Percentiles rank a stretch among this genome's conserved stretches.
These are phyloP conservation scores for Alternaria novae-zelandiae DNA, from an alignment of 2,329 filamentous ascomycete genomes.

Conservation along the genomic window DNA sequence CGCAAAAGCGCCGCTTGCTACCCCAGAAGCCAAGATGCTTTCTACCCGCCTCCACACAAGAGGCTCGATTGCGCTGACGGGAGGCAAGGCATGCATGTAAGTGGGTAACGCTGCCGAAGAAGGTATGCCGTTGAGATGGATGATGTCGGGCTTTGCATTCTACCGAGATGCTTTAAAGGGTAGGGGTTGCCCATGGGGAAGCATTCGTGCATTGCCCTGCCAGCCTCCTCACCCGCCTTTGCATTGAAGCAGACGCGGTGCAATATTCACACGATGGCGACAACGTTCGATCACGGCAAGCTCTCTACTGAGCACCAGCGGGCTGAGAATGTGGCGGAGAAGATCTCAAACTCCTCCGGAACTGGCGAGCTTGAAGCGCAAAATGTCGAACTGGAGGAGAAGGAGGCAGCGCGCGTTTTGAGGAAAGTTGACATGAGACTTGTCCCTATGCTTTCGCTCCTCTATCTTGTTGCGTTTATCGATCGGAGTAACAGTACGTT, in stretches of 20 bases:
- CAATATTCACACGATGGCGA: constrained; percentile 16
- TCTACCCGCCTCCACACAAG: constrained; percentile 10
- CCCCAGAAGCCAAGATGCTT: constrained; percentile 18
- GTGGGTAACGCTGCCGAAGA: constrained; percentile 10
- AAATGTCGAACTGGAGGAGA: constrained; percentile 30
- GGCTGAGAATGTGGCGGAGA: constrained; percentile 35
- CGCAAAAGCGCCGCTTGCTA: constrained; percentile 21
- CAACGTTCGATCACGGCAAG: constrained; percentile 21
- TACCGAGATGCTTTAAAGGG: constrained; percentile 19
- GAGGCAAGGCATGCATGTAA: not conserved
- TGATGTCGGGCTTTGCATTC: constrained; percentile 16
- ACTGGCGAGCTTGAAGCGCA: constrained; percentile 33
- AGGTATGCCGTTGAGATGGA: constrained; percentile 11
- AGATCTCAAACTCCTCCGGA: constrained; percentile 28
- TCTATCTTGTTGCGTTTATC: constrained; percentile 47
- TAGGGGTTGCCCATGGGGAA: not conserved
- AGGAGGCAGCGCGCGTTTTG: constrained; percentile 39
- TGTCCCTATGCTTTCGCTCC: constrained; percentile 37
- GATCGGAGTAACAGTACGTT: constrained; percentile 41
- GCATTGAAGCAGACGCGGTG: not conserved
- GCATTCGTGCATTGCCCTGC: not conserved
- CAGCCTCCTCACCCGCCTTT: not conserved
- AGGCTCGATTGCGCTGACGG: constrained; percentile 3
- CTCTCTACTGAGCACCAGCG: constrained; percentile 17
- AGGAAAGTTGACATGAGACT: constrained; percentile 44